phyloP scores from a whole-genome alignment of 345 rosid species.

The Brassica nigra region DNA sequence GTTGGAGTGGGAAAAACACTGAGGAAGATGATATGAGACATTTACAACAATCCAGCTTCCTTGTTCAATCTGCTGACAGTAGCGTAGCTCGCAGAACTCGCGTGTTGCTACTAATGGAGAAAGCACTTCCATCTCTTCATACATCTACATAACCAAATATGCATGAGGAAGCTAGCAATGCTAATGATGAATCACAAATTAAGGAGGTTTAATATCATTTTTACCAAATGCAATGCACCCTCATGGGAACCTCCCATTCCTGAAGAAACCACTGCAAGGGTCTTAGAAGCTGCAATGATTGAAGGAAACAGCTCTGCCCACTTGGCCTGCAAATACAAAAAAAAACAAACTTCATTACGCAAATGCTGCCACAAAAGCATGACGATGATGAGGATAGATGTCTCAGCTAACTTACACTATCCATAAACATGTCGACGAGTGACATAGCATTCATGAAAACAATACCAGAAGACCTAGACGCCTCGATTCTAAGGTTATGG shows the following conservation, averaged over 20 bases:
- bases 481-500: conserved; percentile 66
- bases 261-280: conserved; percentile 72
- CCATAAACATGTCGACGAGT: conserved; percentile 91
- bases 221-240: conserved; percentile 87
- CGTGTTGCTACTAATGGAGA: conserved; percentile 81
- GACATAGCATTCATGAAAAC: conserved; percentile 86
- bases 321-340: conserved; percentile 55
- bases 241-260: conserved; percentile 62
- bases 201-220: not conserved
- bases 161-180: not conserved
- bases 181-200: not conserved
- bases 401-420: conserved; percentile 58
- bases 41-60: conserved; percentile 88
- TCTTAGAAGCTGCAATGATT: conserved; percentile 67
- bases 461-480: conserved; percentile 86
- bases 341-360: not conserved
- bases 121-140: conserved; percentile 90
- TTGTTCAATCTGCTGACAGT: conserved; percentile 87
- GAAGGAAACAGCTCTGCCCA: conserved; percentile 84
- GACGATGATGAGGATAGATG: not conserved
- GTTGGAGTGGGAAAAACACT: conserved; percentile 65
- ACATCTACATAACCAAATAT: conserved; percentile 46
- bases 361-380: conserved; percentile 3
- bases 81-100: conserved; percentile 78
- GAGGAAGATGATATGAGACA: conserved; percentile 84